Conservation (phyloP, 768 basidiomycete species). For the Psilocybe tampanensis region DNA sequence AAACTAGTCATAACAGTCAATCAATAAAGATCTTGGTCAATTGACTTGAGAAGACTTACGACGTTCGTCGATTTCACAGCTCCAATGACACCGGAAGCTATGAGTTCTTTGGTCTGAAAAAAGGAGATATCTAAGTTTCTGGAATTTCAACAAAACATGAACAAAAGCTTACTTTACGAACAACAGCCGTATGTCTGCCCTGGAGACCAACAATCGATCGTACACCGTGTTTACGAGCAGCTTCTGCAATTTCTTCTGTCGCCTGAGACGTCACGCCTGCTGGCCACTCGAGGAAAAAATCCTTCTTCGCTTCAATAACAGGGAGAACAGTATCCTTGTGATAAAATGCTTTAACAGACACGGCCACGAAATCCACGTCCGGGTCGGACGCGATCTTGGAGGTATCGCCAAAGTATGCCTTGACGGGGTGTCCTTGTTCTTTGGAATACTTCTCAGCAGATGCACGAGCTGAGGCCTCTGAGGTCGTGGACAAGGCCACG, state of each 20-base stretch:
- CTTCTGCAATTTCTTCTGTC: constrained; percentile 32
- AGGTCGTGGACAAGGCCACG: constrained; percentile 35
- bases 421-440: constrained; percentile 25
- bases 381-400: constrained; percentile 33
- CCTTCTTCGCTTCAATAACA: constrained; percentile 37
- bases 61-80: constrained; percentile 1
- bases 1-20: background rate
- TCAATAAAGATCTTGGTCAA: background rate
- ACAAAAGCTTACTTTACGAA: constrained; percentile 27
- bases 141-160: background rate
- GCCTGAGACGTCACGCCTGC: constrained; percentile 30
- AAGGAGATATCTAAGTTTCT: background rate
- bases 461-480: constrained; percentile 27
- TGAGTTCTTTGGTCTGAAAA: background rate
- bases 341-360: constrained; percentile 29
- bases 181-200: constrained; percentile 24
- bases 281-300: constrained; percentile 42
- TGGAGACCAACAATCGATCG: constrained; percentile 35
- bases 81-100: constrained; percentile 1
- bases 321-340: constrained; percentile 31
- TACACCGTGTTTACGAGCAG: constrained; percentile 29
- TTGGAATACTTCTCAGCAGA: constrained; percentile 31
- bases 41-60: background rate
- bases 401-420: constrained; percentile 33
- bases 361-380: constrained; percentile 37